Evolutionary conservation across 257 asterid genomes (phyloP).

Genomic region (Solanum pinnatisectum): DNA sequence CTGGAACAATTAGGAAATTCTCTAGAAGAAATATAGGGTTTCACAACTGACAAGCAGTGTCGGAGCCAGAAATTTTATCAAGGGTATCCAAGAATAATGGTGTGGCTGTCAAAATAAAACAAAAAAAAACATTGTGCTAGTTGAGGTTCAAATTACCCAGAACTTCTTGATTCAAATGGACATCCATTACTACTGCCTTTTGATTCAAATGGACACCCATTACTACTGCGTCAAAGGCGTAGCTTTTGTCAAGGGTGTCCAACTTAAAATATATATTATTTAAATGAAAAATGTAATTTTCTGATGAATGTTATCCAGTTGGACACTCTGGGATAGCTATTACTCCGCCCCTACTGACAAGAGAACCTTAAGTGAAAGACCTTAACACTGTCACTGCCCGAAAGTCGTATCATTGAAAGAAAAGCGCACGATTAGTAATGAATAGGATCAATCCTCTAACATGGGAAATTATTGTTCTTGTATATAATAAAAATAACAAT

Average conservation of each 20-base stretch:
- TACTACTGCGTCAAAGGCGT: too few relatives aligned
- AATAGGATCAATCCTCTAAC: neutral
- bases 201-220: too few relatives aligned
- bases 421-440: neutral
- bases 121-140: neutral
- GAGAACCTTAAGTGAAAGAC: neutral
- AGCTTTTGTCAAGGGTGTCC: neutral
- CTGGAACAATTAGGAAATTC: neutral
- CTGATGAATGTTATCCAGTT: accelerated
- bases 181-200: neutral
- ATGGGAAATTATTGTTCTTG: neutral
- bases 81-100: neutral
- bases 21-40: too few relatives aligned
- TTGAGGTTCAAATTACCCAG: neutral
- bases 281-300: too few relatives aligned
- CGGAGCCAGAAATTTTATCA: neutral
- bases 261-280: too few relatives aligned
- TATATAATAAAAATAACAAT: neutral
- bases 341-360: neutral
- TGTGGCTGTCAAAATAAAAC: neutral
- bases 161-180: neutral
- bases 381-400: accelerated
- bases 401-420: neutral
- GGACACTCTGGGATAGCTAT: accelerated
- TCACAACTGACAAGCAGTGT: neutral